phyloP scores from a whole-genome alignment of 1,139 yeast genomes.

The Diutina scorzettiae region DNA sequence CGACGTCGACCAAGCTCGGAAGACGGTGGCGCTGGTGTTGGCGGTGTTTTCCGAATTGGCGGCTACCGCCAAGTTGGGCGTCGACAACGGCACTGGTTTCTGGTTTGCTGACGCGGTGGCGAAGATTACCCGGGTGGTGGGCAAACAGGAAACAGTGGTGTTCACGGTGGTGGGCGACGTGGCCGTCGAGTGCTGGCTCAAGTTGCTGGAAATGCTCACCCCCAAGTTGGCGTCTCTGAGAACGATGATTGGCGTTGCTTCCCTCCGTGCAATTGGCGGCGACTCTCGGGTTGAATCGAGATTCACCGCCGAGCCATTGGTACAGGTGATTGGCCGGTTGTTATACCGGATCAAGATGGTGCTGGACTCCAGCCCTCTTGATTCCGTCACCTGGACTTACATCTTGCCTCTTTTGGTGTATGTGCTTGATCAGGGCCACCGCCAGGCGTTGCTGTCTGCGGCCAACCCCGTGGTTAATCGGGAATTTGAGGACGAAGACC shows the following conservation, averaged over 20 bases:
- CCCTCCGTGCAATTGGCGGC: slow-evolving; percentile 40
- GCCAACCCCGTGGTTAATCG: slow-evolving; percentile 36
- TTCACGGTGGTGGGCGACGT: neutral
- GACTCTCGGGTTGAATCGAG: slow-evolving; percentile 17
- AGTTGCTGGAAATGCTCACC: neutral
- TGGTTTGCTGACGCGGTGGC: neutral
- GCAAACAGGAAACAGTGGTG: neutral
- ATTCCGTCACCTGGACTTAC: slow-evolving; percentile 57
- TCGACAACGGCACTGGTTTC: slow-evolving; percentile 1
- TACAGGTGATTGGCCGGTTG: slow-evolving; percentile 47
- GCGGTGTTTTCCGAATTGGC: neutral
- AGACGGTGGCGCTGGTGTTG: neutral
- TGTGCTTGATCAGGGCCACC: slow-evolving; percentile 51
- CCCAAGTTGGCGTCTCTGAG: slow-evolving; percentile 32
- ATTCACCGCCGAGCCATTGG: slow-evolving; percentile 38
- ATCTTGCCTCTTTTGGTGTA: slow-evolving; percentile 60
- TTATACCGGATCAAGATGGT: slow-evolving; percentile 67
- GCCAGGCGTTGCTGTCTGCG: slow-evolving; percentile 30
- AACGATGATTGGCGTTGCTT: slow-evolving; percentile 54
- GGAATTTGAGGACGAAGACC: slow-evolving; percentile 69
- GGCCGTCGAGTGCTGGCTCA: neutral
- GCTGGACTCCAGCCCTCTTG: slow-evolving; percentile 63
- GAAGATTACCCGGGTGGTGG: neutral
- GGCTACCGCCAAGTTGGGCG: slow-evolving; percentile 1
- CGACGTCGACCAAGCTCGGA: neutral